Evolutionary conservation across 345 rosid species (phyloP).

Genomic region (Aegle marmelos): DNA sequence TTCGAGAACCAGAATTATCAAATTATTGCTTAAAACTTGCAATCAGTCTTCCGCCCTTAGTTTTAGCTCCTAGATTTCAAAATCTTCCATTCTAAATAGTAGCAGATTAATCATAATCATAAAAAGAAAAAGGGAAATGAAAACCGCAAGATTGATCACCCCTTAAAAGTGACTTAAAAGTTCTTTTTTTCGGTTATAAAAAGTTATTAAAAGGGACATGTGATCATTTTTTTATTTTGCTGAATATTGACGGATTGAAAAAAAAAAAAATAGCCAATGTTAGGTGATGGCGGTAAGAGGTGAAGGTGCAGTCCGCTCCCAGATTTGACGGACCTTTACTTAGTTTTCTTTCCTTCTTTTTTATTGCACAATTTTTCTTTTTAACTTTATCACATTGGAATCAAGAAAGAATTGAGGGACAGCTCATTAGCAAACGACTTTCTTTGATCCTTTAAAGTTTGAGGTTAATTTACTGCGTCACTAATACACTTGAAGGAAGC

Average conservation of each 20-base stretch:
- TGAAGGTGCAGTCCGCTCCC: slow-evolving; percentile 14
- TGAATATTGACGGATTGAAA: not conserved
- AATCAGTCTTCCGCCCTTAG: slow-evolving; percentile 28
- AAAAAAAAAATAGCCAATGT: not conserved
- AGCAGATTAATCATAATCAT: not conserved
- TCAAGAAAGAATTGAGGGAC: slow-evolving; percentile 17
- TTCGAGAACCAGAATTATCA: slow-evolving; percentile 4
- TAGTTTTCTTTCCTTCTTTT: not conserved
- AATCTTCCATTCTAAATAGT: slow-evolving; percentile 3
- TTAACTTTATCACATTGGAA: slow-evolving; percentile 1
- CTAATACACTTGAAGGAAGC: not conserved
- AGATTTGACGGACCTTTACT: slow-evolving; percentile 16
- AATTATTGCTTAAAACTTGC: slow-evolving; percentile 17
- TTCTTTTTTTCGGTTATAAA: not conserved
- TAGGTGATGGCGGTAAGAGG: slow-evolving; percentile 13
- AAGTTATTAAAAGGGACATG: not conserved
- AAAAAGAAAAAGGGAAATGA: not conserved
- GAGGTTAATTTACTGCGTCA: slow-evolving; percentile 8
- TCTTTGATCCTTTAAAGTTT: not conserved
- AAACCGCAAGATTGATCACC: not conserved
- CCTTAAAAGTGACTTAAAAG: not conserved
- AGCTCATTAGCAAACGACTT: slow-evolving; percentile 12
- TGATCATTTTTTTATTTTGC: not conserved
- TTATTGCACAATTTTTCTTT: not conserved
- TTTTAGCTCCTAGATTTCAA: slow-evolving; percentile 33